Evolutionary conservation across 139 green algal genomes (phyloP).

Genomic region (Micractinium conductrix): DNA sequence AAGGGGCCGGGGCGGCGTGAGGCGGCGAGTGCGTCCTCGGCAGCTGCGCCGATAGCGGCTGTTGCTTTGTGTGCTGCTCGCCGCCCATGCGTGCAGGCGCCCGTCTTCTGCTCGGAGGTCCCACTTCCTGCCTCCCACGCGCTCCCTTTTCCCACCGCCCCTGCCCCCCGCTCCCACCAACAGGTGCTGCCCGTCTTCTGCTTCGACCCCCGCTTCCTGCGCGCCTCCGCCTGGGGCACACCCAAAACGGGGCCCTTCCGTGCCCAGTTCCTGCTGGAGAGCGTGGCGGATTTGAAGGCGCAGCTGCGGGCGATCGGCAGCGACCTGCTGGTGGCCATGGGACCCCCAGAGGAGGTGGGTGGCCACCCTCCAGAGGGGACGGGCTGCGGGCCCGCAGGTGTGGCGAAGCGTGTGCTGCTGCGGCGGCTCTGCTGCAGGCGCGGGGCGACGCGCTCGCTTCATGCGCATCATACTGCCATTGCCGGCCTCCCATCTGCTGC

Average conservation of each 20-base stretch:
- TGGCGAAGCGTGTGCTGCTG: too few species aligned
- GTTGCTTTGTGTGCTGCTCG: too few species aligned
- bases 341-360: constrained; percentile 72
- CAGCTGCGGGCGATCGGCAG: constrained; percentile 61
- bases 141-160: not conserved
- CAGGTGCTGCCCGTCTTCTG: constrained; percentile 93
- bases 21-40: too few species aligned
- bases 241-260: constrained; percentile 75
- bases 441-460: too few species aligned
- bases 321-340: constrained; percentile 84
- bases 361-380: too few species aligned
- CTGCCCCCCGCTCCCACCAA: not conserved
- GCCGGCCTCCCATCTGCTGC: not conserved
- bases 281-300: constrained; percentile 80
- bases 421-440: not conserved
- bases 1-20: too few species aligned
- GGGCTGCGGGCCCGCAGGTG: too few species aligned
- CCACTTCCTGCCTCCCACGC: not conserved
- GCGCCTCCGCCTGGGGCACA: constrained; percentile 50
- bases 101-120: too few species aligned
- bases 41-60: too few species aligned
- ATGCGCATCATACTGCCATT: too few species aligned
- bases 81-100: too few species aligned
- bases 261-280: constrained; percentile 88
- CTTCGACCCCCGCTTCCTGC: constrained; percentile 90